Evolutionary conservation across 352 stramenopile species (phyloP), one percentile per base, ranked within the genome.

Genomic region (Globisporangium camurandrum): DNA sequence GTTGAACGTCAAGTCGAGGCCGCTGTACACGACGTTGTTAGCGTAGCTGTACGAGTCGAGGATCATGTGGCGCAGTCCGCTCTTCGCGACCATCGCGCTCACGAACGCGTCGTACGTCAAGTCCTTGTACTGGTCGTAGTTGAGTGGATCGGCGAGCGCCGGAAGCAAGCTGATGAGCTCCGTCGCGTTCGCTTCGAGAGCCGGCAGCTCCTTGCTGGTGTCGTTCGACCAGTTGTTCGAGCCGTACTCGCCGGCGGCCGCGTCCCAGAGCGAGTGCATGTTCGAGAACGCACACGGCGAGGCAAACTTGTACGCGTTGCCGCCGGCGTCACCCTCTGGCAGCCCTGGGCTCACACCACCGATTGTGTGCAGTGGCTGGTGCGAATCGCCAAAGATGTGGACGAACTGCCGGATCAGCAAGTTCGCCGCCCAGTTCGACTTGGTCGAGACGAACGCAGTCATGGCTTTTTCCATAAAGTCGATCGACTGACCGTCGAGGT

Each of bases 211-310:
- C 46, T 38, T 24, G 37, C 16, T 23, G 28, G 49, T 62, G 43
- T 58, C 57, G 7, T 64, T 42, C 11, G 50, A 49, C 76, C 77
- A 88, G 54, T 86, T 73, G 60, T 77, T 82, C 27, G 66, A 39
- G 26, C 56, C 67, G 55, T 71, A 75, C 14, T 72, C 41, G 12
- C 77, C 77, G 19, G 66, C 74, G n/a, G 65, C 72, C 10, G 60
- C 62, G 26, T 88, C 77, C 67, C 70, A 88, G 16, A 86, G 56
- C 3, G 72, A 70, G 57, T 89, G 77, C 27, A 86, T 51, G 71
- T 89, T 89, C 37, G 54, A 67, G 56, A 71, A 71, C 4, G 42
- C 62, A 36, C 77, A 89, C 4, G 72, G 66, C 5, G 49, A 56
- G 23, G 34, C 46, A 38, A 89, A 86, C 23, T 56, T 63, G 52